Evolutionary conservation across 2,329 filamentous ascomycete species (phyloP), one percentile per base, ranked within the genome.

Genomic region (Talaromyces piceae): DNA sequence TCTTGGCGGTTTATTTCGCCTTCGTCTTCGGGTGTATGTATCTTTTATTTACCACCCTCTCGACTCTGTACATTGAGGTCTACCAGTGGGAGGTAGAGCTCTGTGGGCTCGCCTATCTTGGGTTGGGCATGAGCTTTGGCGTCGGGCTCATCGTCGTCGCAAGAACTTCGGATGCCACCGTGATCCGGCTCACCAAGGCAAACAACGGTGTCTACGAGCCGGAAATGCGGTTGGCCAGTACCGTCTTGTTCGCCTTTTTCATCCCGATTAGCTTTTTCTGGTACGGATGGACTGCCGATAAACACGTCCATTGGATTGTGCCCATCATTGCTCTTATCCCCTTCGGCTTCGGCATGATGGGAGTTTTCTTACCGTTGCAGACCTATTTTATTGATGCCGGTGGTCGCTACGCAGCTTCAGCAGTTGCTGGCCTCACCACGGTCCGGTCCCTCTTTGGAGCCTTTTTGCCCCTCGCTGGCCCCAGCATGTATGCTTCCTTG

Each of bases 311-410:
- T 57, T 82, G 77, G 75, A 75, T 81, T 31, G 67, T 80, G 11
- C 77, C 78, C 0, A 79, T 82, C 55, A 67, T 81, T 43, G 80
- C 79, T 7, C 74, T 77, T 1, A 67, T 70, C 3, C 65, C 79
- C 7, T 76, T 79, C 25, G 74, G 76, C 0, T 66, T 70, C 2
- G 78, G 77, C 1, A 72, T 76, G 8, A 79, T 79, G 45, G 48
- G 52, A 4, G 43, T 54, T 27, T 77, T 80, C 28, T 56, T 63
- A 59, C 76, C 76, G 45, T 73, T 77, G 39, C 76, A 80, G 45
- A 80, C 77, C 12, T 84, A 84, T 58, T 70, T 83, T 4, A 74
- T 84, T 23, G 79, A 83, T 54, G 73, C 72, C 51, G 70, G 70
- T 5, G 64, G 66, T 1, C 69, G 67, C 26, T 53, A 61, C 47